A percentile compares a stretch with the other conserved stretches of the same genome.
phyloP scores from a whole-genome alignment of 1,284 basidiomycete species.

The Moesziomyces parantarcticus region DNA sequence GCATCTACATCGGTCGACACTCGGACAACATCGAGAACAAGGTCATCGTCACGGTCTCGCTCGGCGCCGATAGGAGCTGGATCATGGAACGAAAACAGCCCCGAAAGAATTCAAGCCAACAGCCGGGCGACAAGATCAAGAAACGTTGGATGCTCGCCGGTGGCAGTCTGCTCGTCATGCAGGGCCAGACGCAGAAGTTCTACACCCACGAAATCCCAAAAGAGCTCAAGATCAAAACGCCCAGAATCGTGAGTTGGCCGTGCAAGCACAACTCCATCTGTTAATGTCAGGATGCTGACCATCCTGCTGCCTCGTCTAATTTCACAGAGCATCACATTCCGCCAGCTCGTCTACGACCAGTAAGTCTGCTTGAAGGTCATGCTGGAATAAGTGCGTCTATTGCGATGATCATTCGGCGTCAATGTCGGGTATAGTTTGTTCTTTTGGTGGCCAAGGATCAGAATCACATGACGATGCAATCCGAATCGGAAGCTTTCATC shows the following conservation, averaged over 20 bases:
- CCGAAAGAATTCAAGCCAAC: conserved; percentile 3
- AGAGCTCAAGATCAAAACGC: conserved; percentile 51
- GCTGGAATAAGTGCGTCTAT: not conserved
- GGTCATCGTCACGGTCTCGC: conserved; percentile 72
- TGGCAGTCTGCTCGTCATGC: conserved; percentile 73
- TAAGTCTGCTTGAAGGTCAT: not conserved
- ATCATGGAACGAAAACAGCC: conserved; percentile 68
- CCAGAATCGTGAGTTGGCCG: conserved; percentile 44
- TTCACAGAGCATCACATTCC: conserved; percentile 49
- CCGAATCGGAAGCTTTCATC: conserved; percentile 33
- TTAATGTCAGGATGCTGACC: not conserved
- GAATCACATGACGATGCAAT: conserved; percentile 42
- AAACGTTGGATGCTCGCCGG: conserved; percentile 69
- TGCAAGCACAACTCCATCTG: too few relatives aligned
- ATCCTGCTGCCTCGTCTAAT: not conserved
- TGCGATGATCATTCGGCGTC: not conserved
- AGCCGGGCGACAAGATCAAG: conserved; percentile 16
- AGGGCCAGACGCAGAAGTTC: conserved; percentile 71
- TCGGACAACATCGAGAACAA: conserved; percentile 69
- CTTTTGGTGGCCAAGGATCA: not conserved
- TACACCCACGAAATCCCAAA: conserved; percentile 70
- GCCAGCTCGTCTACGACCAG: conserved; percentile 46
- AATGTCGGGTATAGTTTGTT: not conserved
- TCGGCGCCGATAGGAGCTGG: conserved; percentile 72
- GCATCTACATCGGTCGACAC: conserved; percentile 70